phyloP scores from a whole-genome alignment of 1,284 basidiomycete genomes.

The Irpex sp. region DNA sequence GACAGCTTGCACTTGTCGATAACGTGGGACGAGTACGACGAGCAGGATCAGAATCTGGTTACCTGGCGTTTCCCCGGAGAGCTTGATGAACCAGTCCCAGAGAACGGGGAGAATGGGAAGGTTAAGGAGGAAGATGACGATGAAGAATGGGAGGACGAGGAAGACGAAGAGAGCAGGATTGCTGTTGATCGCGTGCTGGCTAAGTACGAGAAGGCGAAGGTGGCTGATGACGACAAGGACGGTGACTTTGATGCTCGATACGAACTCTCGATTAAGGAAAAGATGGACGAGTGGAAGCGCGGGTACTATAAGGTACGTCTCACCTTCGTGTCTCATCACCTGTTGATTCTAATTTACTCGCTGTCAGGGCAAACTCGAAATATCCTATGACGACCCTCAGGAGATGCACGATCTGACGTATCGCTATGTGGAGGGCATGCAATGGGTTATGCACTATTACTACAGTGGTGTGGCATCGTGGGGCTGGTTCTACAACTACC shows the following conservation, averaged over 20 bases:
- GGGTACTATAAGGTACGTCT: conserved; percentile 79
- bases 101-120: conserved; percentile 33
- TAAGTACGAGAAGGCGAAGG: conserved; percentile 86
- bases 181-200: conserved; percentile 83
- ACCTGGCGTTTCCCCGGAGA: conserved; percentile 58
- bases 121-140: conserved; percentile 26
- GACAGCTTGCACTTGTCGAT: conserved; percentile 73
- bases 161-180: conserved; percentile 43
- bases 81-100: conserved; percentile 36
- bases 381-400: conserved; percentile 69
- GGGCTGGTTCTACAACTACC: conserved; percentile 99
- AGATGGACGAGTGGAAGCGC: conserved; percentile 92
- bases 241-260: conserved; percentile 77
- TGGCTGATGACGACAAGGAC: conserved; percentile 63
- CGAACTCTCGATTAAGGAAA: conserved; percentile 70
- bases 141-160: conserved; percentile 43
- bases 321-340: not conserved
- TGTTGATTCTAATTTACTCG: conserved; percentile 1
- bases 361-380: conserved; percentile 75
- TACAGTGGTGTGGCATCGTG: conserved; percentile 96
- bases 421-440: conserved; percentile 90
- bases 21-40: conserved; percentile 89
- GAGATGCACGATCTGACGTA: conserved; percentile 68
- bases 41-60: conserved; percentile 74
- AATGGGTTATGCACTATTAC: conserved; percentile 99